A percentile compares a stretch with the other conserved stretches of the same genome.
Evolutionary conservation across 164 flowering plant species (phyloP).

Genomic region (Echeveria elegans): DNA sequence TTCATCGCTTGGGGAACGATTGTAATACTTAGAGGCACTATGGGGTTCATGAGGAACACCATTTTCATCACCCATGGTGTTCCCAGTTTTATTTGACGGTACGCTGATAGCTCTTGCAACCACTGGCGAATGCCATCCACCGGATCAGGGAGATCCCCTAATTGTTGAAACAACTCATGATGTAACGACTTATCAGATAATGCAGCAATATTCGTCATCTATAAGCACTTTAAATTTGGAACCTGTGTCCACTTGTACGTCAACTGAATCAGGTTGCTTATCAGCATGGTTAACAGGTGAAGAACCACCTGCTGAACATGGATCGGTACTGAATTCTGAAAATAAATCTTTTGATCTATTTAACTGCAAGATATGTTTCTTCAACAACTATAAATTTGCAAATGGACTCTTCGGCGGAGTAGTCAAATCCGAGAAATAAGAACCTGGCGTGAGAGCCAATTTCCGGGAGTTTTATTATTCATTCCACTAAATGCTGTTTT

Average conservation of each 20-base stretch:
- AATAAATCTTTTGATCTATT: slow-evolving; percentile 27
- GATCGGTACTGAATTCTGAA: slow-evolving; percentile 22
- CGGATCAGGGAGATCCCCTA: neutral
- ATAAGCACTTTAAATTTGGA: slow-evolving; percentile 16
- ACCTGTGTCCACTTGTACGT: slow-evolving; percentile 16
- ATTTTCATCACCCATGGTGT: neutral
- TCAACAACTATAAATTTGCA: slow-evolving; percentile 31
- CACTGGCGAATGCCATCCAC: slow-evolving; percentile 13
- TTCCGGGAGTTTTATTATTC: slow-evolving; percentile 12
- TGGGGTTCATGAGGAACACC: neutral
- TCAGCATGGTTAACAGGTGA: slow-evolving; percentile 12
- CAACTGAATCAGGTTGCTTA: slow-evolving; percentile 19
- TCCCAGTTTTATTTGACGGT: neutral
- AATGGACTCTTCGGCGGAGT: slow-evolving; percentile 46
- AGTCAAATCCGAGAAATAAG: slow-evolving; percentile 28
- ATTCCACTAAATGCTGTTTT: slow-evolving; percentile 12
- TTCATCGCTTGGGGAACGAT: neutral
- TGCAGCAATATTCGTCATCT: slow-evolving; percentile 14
- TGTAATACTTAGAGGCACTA: neutral
- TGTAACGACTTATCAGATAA: slow-evolving; percentile 6
- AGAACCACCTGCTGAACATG: slow-evolving; percentile 19
- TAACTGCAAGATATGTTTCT: slow-evolving; percentile 26
- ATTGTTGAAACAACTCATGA: slow-evolving; percentile 7
- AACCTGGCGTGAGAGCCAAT: slow-evolving; percentile 15
- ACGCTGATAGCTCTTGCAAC: neutral